phyloP scores from a whole-genome alignment of 2,329 filamentous ascomycete species.

The Fusarium dlaminii region DNA sequence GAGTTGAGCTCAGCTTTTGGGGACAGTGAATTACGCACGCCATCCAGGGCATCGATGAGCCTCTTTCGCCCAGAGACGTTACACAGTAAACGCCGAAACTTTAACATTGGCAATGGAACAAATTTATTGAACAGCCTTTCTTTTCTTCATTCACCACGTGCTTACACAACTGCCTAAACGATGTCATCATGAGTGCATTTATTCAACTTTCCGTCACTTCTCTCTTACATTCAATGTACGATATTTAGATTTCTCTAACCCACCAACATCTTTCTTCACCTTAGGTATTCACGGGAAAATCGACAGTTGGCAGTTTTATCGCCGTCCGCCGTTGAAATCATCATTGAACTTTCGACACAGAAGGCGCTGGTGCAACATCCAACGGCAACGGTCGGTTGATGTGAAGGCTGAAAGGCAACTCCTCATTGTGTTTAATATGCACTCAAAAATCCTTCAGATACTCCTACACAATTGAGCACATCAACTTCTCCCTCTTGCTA shows the following conservation, averaged over 20 bases:
- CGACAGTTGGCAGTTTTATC: accelerated
- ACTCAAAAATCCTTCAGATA: accelerated
- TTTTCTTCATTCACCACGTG: neutral
- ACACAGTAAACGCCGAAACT: accelerated
- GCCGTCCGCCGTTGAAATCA: neutral
- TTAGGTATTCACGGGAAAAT: too few species aligned
- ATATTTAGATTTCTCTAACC: neutral
- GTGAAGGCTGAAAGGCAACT: too few species aligned
- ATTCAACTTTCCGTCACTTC: neutral
- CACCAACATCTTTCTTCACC: too few species aligned
- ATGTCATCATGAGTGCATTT: neutral
- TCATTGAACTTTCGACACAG: neutral
- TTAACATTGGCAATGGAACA: neutral
- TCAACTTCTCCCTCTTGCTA: too few species aligned
- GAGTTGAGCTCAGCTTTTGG: neutral
- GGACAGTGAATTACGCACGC: neutral
- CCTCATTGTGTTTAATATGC: neutral
- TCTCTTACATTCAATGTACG: neutral
- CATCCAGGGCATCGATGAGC: neutral
- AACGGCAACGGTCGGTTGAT: neutral
- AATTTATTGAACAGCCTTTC: neutral
- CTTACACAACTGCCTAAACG: neutral
- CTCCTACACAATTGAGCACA: neutral
- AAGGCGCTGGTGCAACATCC: too few species aligned
- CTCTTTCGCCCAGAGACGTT: accelerated